Evolutionary conservation across 176 grass and related monocot species (phyloP).

Genomic region (Aechmea fasciata): DNA sequence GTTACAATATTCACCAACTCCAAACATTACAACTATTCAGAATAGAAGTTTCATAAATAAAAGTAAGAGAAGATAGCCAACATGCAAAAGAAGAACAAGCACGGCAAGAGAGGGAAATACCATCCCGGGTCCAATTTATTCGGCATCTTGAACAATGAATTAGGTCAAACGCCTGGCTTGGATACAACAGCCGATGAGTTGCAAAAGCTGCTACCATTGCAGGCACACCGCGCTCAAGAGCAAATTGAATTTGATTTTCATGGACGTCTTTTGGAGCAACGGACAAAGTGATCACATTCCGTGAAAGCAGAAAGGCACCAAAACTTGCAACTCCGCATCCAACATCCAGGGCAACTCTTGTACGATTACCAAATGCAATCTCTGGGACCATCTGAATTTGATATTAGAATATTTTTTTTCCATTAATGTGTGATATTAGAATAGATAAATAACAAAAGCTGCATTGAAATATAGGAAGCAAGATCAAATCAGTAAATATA

Average conservation of each 20-base stretch:
- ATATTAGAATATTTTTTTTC: neutral
- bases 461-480: constrained; percentile 1
- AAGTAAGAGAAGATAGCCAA: neutral
- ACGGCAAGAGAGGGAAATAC: constrained; percentile 9
- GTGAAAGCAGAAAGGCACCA: constrained; percentile 35
- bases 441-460: neutral
- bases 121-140: constrained; percentile 50
- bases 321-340: constrained; percentile 53
- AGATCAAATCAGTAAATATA: neutral
- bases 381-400: constrained; percentile 36
- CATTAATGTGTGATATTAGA: neutral
- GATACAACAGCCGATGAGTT: constrained; percentile 35
- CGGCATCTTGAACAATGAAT: constrained; percentile 53
- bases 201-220: constrained; percentile 47
- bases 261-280: constrained; percentile 47
- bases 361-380: constrained; percentile 36
- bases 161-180: constrained; percentile 46
- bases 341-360: constrained; percentile 38
- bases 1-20: neutral
- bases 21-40: neutral
- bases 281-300: constrained; percentile 34
- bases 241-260: constrained; percentile 60
- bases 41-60: neutral
- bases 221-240: constrained; percentile 47
- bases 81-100: neutral